Evolutionary conservation across 441 rosid species (phyloP), one percentile per base, ranked within the genome.

Genomic region (Euphorbia celastroides): DNA sequence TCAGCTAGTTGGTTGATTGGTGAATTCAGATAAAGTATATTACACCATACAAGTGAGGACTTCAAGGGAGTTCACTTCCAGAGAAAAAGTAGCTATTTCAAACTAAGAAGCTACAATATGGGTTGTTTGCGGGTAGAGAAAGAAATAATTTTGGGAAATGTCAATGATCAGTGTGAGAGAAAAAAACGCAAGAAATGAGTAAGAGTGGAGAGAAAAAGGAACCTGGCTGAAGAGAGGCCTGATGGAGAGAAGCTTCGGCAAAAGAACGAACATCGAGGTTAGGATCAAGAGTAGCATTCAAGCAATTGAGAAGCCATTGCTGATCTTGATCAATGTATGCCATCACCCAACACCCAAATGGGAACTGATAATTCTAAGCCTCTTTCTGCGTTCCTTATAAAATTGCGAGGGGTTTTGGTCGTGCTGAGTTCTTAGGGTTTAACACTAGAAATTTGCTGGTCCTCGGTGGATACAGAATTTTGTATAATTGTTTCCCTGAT

Each of bases 151-250:
- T 44, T 2, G 17, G 12, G 13, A 46, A 61, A 36, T 11, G 20
- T 10, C 7, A 10, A 60, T 6, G 44, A 11, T 14, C 41, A 13
- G 11, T 60, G 36, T 48, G 38, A 32, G 44, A 11, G 20, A 34
- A 4, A 60, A 7, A 28, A 42, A 17, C 50, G 30, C 26, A 17
- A 55, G 60, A 59, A 72, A 57, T 6, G 32, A 51, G 57, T 36
- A 23, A 14, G 44, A 36, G 56, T 17, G 30, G 12, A 14, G n/a
- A 14, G 16, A 27, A 25, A 41, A 65, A 60, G 34, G 69, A 62
- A 94, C 97, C 99, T 83, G 93, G 90, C 71, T 89, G 99, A 73
- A 85, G 84, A 73, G 97, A 86, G 71, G 96, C 96, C 69, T 88
- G 96, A 71, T 76, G 69, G 51, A 94, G 96, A n/a, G 96, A 89